Evolutionary conservation across 129 eudicot genomes (phyloP).

Genomic region (sunflower (Helianthus annuus)): DNA sequence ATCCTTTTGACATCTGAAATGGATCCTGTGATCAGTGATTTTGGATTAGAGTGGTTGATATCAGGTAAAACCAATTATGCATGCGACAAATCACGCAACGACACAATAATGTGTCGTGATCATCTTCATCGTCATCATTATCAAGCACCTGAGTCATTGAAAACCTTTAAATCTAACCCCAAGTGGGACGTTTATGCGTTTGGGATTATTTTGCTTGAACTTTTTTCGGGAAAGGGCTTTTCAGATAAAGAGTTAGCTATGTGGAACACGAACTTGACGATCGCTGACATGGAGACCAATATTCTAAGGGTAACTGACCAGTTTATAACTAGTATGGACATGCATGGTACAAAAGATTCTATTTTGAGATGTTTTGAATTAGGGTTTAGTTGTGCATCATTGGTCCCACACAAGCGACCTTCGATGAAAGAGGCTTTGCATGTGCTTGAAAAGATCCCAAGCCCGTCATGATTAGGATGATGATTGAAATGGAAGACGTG

Average conservation of each 20-base stretch:
- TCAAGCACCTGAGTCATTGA: slow-evolving; percentile 79
- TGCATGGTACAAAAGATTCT: slow-evolving; percentile 45
- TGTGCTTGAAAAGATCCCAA: slow-evolving; percentile 60
- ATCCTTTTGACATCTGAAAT: slow-evolving; percentile 69
- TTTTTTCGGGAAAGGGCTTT: slow-evolving; percentile 70
- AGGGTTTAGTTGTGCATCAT: slow-evolving; percentile 74
- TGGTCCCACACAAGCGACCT: slow-evolving; percentile 76
- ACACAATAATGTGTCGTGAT: too few species aligned
- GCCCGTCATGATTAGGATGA: slow-evolving; percentile 29
- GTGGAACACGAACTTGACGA: slow-evolving; percentile 44
- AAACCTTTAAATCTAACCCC: slow-evolving; percentile 58
- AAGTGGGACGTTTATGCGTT: slow-evolving; percentile 97
- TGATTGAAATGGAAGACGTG: not conserved
- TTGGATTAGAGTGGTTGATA: slow-evolving; percentile 67
- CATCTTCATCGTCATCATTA: slow-evolving; percentile 25
- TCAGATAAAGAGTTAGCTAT: slow-evolving; percentile 56
- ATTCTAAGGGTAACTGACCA: slow-evolving; percentile 56
- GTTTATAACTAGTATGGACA: slow-evolving; percentile 44
- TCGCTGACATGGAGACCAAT: slow-evolving; percentile 41
- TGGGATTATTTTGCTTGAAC: slow-evolving; percentile 78
- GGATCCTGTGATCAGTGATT: slow-evolving; percentile 81
- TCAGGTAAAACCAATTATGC: slow-evolving; percentile 44
- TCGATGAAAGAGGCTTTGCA: slow-evolving; percentile 80
- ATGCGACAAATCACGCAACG: slow-evolving; percentile 26
- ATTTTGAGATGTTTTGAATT: slow-evolving; percentile 58